Conservation (phyloP, 306 rosid genomes). For the Phaseolus lunatus region DNA sequence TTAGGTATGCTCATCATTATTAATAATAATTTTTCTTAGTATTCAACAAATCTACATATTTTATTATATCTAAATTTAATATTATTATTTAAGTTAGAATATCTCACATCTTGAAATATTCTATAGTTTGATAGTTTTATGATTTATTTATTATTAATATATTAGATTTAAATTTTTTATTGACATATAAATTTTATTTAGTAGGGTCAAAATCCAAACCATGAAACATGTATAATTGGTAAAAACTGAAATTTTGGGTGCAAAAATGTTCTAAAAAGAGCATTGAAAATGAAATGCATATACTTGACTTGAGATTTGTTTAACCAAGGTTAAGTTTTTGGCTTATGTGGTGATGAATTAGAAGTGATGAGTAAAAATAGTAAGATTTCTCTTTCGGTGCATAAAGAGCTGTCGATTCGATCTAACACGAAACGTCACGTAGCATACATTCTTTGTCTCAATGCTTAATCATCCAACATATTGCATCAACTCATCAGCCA, state of each 20-base stretch:
- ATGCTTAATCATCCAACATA: slow-evolving; percentile 16
- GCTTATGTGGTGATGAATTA: neutral
- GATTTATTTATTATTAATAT: neutral
- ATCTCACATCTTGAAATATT: no score
- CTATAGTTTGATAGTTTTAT: no score
- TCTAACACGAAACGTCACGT: slow-evolving; percentile 35
- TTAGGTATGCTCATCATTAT: no score
- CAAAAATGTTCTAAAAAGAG: neutral
- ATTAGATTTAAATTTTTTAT: neutral
- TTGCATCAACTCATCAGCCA: slow-evolving; percentile 31
- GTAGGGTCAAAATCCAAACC: neutral
- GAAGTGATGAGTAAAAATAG: neutral
- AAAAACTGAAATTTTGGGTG: neutral
- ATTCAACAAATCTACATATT: no score
- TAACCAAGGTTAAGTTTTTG: neutral
- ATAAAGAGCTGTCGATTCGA: neutral
- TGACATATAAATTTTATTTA: neutral
- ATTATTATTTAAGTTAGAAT: no score
- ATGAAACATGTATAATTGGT: neutral
- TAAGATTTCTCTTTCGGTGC: slow-evolving; percentile 3
- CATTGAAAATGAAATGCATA: neutral
- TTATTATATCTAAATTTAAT: no score
- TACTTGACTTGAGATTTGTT: neutral
- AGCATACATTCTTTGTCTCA: slow-evolving; percentile 13
- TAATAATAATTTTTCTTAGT: no score